Evolutionary conservation across 2,329 filamentous ascomycete genomes (phyloP), one percentile per base, ranked within the genome.

Genomic region (Aspergillus tamarii): DNA sequence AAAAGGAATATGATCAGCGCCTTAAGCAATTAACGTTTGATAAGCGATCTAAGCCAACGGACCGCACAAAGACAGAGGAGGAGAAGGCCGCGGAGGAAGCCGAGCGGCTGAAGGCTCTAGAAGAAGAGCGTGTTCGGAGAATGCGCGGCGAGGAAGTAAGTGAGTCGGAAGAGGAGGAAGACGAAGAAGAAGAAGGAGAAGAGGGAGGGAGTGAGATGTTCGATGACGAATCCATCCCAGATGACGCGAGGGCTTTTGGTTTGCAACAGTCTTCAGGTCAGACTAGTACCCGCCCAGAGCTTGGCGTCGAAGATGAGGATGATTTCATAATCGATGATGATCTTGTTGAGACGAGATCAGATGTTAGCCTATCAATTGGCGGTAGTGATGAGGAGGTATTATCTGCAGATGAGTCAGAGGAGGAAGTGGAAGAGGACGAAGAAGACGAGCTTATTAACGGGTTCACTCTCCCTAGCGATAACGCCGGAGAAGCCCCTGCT

Each of bases 281-380:
- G 69, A 75, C 67, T 65, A 73, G 60, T 69, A 78, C 69, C 63
- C 80, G 75, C 36, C 73, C 75, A 43, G 79, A 83, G 28, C 72
- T 93, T 21, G 91, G 89, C 7, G 89, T 96, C 39, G 93, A 97
- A 68, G 94, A 97, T 70, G 94, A 98, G 74, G 94, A 98, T 71
- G 93, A 97, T 70, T 98, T 98, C 72, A 76, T 94, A 30, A 89
- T 97, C 66, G 94, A 98, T 64, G 92, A 95, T 66, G 91, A 96
- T 73, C 84, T 98, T 19, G 86, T 97, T 39, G 93, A 93, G 14
- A 94, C 89, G 69, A 91, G 89, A 43, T 94, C 92, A n/a, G 77
- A 81, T 55, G 76, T 73, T 36, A 81, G 80, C 34, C 70, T 78
- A 8, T 78, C 76, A n/a, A 69, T 81, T 62, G 75, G 74, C 50